Base-by-base conservation (phyloP, 2,329 filamentous ascomycete genomes). In the Onygenales sp. region DNA sequence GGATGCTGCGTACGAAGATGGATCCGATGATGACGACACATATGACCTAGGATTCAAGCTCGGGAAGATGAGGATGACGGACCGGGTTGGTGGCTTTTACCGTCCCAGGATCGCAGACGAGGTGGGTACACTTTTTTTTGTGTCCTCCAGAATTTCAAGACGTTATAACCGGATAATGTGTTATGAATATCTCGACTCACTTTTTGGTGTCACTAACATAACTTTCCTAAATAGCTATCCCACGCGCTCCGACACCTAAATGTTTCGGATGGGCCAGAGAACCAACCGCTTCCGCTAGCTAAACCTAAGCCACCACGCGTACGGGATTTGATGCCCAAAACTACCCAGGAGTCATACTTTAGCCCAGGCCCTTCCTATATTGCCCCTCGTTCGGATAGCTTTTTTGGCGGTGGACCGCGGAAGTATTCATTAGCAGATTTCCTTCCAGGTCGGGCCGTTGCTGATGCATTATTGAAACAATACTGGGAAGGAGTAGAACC, bases 41-140 rank as follows among this genome's bases (percentile, higher is more conserved):
- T 78, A 86, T 59, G 87, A 90, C 66, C 71, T 90, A 31, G 87
- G 86, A 2, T 80, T 89, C 54, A 78, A 79, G 58, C 76, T 90
- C 56, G 86, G 86, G 1, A 85, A 81, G 65, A 80, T 89, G 77
- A 80, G 80, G 55, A 82, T 90, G 55, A 88, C 84, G 2, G 86
- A 90, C 63, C 77, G 86, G 39, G 81, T 90, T 58, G 87, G 87
- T 13, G 86, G 86, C 0, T 79, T 87, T 59, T 83, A 86, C 43
- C 75, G 86, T 45, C 86, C 86, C 2, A 82, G 83, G 60, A 77
- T 90, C 54, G 78, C 80, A 3, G 83, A 89, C 66, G 86, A 89
- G 74, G 81, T 87, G 72, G 58, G 72, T 63, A 17, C 43, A 6
- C 1, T 11, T 3, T 41, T n/a, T 39, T 13, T 21, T 39, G 2